A percentile compares a stretch with the other conserved stretches of the same genome.
These are phyloP conservation scores for Kwoniella shandongensis DNA, from an alignment of 768 basidiomycete species.

Conservation along the genomic window DNA sequence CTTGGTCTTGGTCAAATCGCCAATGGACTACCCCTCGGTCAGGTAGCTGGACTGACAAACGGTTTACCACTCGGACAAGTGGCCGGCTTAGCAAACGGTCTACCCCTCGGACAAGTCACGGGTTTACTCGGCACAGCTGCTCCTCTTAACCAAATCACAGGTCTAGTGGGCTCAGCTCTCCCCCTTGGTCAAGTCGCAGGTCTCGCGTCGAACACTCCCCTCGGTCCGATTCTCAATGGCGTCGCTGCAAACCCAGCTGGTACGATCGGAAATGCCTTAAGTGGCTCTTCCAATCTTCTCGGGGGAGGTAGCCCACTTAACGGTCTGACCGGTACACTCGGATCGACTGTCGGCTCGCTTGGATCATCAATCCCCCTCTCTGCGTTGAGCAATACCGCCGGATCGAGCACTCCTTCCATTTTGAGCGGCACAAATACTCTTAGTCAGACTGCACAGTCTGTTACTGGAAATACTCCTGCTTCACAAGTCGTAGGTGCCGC, in stretches of 20 bases:
- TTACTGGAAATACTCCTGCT: too few relatives aligned
- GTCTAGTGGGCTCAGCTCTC: neutral
- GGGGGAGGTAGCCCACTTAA: neutral
- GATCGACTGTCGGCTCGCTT: too few relatives aligned
- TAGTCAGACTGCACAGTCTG: too few relatives aligned
- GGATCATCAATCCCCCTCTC: too few relatives aligned
- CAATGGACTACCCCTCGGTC: slow-evolving; percentile 2
- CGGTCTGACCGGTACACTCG: slow-evolving; percentile 7
- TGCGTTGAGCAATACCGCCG: too few relatives aligned
- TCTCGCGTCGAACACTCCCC: neutral
- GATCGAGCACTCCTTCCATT: too few relatives aligned
- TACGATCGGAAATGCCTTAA: too few relatives aligned
- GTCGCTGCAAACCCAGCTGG: neutral
- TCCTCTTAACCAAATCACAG: neutral
- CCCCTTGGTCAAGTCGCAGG: slow-evolving; percentile 7
- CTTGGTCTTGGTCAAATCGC: neutral
- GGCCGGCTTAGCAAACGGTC: neutral
- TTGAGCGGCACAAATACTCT: too few relatives aligned
- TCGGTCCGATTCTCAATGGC: neutral
- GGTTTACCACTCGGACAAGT: neutral
- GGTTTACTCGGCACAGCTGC: slow-evolving; percentile 5
- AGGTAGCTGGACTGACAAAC: slow-evolving; percentile 1
- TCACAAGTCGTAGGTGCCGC: neutral
- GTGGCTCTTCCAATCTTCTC: neutral
- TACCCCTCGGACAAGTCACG: slow-evolving; percentile 8